Conservation (phyloP, 495 filamentous ascomycete species). For the Neurospora sp. region DNA sequence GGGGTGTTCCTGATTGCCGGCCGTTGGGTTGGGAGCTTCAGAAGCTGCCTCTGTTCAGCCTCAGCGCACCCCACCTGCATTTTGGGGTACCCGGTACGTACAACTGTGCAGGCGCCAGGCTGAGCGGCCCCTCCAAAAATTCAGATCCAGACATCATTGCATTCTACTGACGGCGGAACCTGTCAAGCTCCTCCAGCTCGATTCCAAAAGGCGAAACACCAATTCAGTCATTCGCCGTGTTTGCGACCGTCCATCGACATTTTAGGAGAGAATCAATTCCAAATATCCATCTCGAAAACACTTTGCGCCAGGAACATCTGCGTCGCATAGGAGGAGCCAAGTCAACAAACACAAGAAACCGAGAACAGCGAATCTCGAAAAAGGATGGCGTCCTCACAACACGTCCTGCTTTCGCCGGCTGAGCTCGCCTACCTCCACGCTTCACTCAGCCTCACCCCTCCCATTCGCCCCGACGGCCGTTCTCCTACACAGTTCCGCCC, state of each 20-base stretch:
- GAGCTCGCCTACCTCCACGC: constrained; percentile 93
- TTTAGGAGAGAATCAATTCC: not conserved
- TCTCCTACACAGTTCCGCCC: constrained; percentile 80
- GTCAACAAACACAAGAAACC: not conserved
- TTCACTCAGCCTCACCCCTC: constrained; percentile 65
- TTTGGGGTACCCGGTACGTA: not conserved
- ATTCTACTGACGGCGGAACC: not conserved
- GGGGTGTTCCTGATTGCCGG: not conserved
- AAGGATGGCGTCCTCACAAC: constrained; percentile 30
- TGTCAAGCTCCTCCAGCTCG: not conserved
- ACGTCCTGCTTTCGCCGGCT: constrained; percentile 73
- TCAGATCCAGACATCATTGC: not conserved
- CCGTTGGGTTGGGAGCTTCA: not conserved
- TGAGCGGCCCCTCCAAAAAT: not conserved
- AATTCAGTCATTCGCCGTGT: not conserved
- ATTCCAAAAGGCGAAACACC: not conserved
- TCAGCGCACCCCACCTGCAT: not conserved
- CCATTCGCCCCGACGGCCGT: constrained; percentile 84
- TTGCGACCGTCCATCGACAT: not conserved
- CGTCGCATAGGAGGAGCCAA: not conserved
- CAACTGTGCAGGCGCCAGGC: not conserved
- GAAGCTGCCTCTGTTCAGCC: not conserved
- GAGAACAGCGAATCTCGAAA: not conserved
- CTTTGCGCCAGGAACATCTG: not conserved
- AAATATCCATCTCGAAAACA: not conserved